Percentiles rank a stretch among this genome's conserved stretches.
Evolutionary conservation across 305 asterid species (phyloP).

Genomic region (Solanum hybrid): DNA sequence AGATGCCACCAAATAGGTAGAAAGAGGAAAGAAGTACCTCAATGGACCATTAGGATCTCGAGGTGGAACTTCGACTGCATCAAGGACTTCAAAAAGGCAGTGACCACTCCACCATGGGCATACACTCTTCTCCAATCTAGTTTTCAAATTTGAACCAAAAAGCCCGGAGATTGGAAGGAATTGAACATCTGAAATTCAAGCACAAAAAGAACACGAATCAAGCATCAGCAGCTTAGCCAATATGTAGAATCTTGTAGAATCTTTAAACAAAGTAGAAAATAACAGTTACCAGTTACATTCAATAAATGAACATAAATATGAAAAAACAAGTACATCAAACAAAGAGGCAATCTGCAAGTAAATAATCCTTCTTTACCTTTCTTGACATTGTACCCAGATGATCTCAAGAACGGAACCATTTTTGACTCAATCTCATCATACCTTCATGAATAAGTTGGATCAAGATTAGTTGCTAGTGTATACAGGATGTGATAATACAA

Average conservation of each 20-base stretch:
- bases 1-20: neutral
- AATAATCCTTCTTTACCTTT: conserved; percentile 43
- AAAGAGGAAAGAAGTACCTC: conserved; percentile 34
- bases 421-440: conserved; percentile 86
- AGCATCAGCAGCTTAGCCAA: neutral
- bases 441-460: conserved; percentile 26
- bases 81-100: conserved; percentile 94
- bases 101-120: conserved; percentile 96
- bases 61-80: conserved; percentile 57
- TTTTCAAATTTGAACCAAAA: conserved; percentile 68
- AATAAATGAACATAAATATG: neutral
- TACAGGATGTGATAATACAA: neutral
- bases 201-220: neutral
- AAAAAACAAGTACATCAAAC: neutral
- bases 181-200: conserved; percentile 32
- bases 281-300: neutral
- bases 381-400: conserved; percentile 90
- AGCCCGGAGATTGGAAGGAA: conserved; percentile 96
- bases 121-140: conserved; percentile 45
- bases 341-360: neutral
- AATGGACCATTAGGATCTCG: conserved; percentile 94
- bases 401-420: conserved; percentile 58
- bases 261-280: neutral
- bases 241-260: neutral
- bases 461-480: neutral